Evolutionary conservation across 2,329 filamentous ascomycete genomes (phyloP).

Genomic region (Sporothrix sp.): DNA sequence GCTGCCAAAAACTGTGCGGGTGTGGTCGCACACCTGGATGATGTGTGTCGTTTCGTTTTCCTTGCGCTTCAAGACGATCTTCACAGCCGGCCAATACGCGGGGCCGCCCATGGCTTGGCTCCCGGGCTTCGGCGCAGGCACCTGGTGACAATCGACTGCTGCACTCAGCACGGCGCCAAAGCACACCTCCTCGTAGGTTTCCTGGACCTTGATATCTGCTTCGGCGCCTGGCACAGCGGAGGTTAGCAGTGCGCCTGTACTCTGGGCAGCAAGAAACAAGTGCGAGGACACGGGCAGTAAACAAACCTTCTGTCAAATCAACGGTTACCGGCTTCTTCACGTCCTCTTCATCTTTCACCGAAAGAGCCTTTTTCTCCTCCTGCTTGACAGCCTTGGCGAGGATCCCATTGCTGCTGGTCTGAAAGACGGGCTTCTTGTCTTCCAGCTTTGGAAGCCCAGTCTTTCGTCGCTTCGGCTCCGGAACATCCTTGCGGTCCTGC

Average conservation of each 20-base stretch:
- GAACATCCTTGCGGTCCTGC: constrained; percentile 49
- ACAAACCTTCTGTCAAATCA: constrained; percentile 46
- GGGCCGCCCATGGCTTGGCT: constrained; percentile 48
- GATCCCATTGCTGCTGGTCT: constrained; percentile 42
- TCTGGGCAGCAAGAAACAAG: background rate
- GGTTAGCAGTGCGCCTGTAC: background rate
- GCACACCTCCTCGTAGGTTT: constrained; percentile 62
- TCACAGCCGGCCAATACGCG: constrained; percentile 62
- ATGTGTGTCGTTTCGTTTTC: constrained; percentile 44
- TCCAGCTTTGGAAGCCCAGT: constrained; percentile 20
- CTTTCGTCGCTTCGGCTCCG: constrained; percentile 58
- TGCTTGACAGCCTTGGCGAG: constrained; percentile 34
- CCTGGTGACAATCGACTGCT: constrained; percentile 53
- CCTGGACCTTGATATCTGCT: constrained; percentile 50
- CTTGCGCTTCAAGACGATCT: constrained; percentile 56
- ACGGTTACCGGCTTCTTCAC: constrained; percentile 34
- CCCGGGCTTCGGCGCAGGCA: constrained; percentile 60
- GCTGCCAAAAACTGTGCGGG: constrained; percentile 62
- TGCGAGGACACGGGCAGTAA: background rate
- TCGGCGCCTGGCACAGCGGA: constrained; percentile 21
- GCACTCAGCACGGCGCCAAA: constrained; percentile 66
- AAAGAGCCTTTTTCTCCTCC: constrained; percentile 41
- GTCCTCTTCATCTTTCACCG: background rate
- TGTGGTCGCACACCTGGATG: constrained; percentile 67
- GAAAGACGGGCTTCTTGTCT: constrained; percentile 31